Percentiles rank a stretch among this genome's conserved stretches.
phyloP scores from a whole-genome alignment of 768 basidiomycete species.

The Lepiota brunneoincarnata region DNA sequence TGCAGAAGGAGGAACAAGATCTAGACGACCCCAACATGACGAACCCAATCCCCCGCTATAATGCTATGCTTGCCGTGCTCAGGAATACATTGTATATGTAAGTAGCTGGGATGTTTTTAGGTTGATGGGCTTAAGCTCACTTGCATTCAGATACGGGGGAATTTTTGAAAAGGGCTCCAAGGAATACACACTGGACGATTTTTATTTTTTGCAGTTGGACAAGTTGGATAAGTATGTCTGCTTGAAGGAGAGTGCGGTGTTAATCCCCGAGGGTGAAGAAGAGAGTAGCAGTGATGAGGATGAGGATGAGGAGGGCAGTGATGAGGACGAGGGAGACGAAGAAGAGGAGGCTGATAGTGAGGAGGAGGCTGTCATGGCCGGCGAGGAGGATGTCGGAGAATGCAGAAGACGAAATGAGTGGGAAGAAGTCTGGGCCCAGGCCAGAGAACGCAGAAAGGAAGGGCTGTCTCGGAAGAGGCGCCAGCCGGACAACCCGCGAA shows the following conservation, averaged over 20 bases:
- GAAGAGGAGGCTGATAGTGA: conserved; percentile 41
- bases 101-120: conserved; percentile 21
- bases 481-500: background rate
- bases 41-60: conserved; percentile 73
- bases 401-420: conserved; percentile 1
- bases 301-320: conserved; percentile 55
- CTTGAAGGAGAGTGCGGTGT: conserved; percentile 62
- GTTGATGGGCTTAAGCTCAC: background rate
- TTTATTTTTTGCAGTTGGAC: conserved; percentile 75
- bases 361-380: conserved; percentile 40
- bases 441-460: conserved; percentile 23
- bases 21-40: conserved; percentile 65
- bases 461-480: conserved; percentile 10
- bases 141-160: conserved; percentile 68
- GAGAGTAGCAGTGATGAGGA: conserved; percentile 62
- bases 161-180: conserved; percentile 80
- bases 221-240: conserved; percentile 80
- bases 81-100: conserved; percentile 86
- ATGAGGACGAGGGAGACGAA: conserved; percentile 51
- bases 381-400: conserved; percentile 27
- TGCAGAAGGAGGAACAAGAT: conserved; percentile 29
- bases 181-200: conserved; percentile 91
- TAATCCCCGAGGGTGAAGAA: conserved; percentile 60
- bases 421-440: conserved; percentile 18
- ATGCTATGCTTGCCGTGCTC: conserved; percentile 84